These are phyloP conservation scores for Paraphoma sp. DNA, from an alignment of 2,329 filamentous ascomycete genomes.

Conservation along the genomic window DNA sequence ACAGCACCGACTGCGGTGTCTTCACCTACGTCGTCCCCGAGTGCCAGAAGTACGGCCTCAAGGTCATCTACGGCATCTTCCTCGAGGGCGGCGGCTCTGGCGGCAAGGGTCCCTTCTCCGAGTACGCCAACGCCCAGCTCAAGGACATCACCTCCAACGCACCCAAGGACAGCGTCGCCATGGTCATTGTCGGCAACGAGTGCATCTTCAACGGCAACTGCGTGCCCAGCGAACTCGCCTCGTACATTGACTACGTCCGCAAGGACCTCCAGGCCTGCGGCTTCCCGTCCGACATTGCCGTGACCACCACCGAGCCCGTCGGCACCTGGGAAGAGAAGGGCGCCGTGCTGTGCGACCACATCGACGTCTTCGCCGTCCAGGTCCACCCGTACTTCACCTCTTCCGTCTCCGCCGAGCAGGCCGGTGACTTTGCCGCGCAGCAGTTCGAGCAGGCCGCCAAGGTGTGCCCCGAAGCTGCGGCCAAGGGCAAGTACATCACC, in stretches of 20 bases:
- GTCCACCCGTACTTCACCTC: conserved; percentile 95
- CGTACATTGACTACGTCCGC: conserved; percentile 74
- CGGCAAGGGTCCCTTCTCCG: conserved; percentile 48
- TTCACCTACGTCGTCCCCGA: conserved; percentile 77
- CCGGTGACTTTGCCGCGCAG: conserved; percentile 76
- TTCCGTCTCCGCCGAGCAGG: conserved; percentile 65
- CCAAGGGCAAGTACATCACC: conserved; percentile 76
- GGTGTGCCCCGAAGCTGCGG: conserved; percentile 67
- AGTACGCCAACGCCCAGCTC: conserved; percentile 75
- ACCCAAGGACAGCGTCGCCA: conserved; percentile 74
- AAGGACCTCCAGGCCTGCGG: conserved; percentile 65
- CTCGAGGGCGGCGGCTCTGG: conserved; percentile 66
- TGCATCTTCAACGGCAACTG: conserved; percentile 78
- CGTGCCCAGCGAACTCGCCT: conserved; percentile 67
- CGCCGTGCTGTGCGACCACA: conserved; percentile 68
- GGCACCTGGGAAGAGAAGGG: conserved; percentile 73
- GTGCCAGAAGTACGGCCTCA: conserved; percentile 69
- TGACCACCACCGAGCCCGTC: conserved; percentile 88
- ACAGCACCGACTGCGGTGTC: conserved; percentile 89
- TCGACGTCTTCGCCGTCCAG: conserved; percentile 85
- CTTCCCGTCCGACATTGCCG: conserved; percentile 68
- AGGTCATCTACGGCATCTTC: conserved; percentile 88
- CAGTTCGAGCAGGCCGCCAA: conserved; percentile 75
- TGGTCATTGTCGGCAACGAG: conserved; percentile 92
- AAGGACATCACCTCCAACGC: conserved; percentile 72